A percentile compares a stretch with the other conserved stretches of the same genome.
Evolutionary conservation across 495 filamentous ascomycete species (phyloP).

Genomic region (Lindgomyces ingoldianus): DNA sequence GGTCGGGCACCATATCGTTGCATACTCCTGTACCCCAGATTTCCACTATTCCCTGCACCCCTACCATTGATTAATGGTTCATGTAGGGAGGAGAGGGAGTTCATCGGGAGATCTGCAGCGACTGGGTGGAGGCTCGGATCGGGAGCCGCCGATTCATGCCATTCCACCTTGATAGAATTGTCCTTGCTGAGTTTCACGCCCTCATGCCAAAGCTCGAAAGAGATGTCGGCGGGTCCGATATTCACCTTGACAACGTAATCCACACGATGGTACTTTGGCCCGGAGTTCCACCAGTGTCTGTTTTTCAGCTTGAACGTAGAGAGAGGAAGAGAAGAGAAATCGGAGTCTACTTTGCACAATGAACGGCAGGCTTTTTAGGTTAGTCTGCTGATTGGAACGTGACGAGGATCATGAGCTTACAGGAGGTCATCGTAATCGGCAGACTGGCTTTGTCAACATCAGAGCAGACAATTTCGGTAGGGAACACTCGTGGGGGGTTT

Average conservation of each 20-base stretch:
- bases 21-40: too few species aligned
- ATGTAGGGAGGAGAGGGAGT: too few species aligned
- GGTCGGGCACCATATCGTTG: too few species aligned
- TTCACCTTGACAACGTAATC: slow-evolving; percentile 42
- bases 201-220: slow-evolving; percentile 45
- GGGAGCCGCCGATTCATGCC: slow-evolving; percentile 20
- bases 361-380: slow-evolving; percentile 33
- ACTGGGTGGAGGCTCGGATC: background rate
- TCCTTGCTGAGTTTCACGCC: slow-evolving; percentile 43
- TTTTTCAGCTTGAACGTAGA: slow-evolving; percentile 46
- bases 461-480: slow-evolving; percentile 11
- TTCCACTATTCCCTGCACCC: too few species aligned
- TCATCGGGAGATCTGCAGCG: background rate
- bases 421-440: slow-evolving; percentile 7
- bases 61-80: too few species aligned
- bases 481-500: slow-evolving; percentile 20
- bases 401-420: too few species aligned
- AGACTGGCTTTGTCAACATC: slow-evolving; percentile 13
- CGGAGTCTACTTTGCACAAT: slow-evolving; percentile 44
- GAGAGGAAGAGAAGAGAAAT: slow-evolving; percentile 41
- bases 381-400: background rate
- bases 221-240: slow-evolving; percentile 40
- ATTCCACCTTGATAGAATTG: slow-evolving; percentile 45
- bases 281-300: slow-evolving; percentile 43
- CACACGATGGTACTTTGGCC: slow-evolving; percentile 41